phyloP scores from a whole-genome alignment of 2,329 filamentous ascomycete genomes.

The Huntiella moniliformis region DNA sequence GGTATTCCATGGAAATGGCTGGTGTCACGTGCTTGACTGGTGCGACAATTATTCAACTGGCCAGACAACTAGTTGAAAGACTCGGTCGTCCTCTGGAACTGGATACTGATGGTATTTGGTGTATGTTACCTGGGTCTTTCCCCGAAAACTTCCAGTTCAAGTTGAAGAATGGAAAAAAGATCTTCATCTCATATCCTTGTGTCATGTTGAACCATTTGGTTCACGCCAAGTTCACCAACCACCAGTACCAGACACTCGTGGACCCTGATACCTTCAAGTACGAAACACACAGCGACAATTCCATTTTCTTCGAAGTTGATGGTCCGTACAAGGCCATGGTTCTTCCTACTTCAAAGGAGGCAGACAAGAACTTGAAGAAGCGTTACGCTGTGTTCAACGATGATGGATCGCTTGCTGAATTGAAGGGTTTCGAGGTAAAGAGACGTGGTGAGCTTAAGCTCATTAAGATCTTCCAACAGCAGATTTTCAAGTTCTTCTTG shows the following conservation, averaged over 20 bases:
- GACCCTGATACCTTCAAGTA: slow-evolving; percentile 72
- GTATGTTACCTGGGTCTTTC: slow-evolving; percentile 89
- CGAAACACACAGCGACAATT: slow-evolving; percentile 94
- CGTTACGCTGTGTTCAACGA: slow-evolving; percentile 98
- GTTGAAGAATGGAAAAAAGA: slow-evolving; percentile 86
- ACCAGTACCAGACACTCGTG: slow-evolving; percentile 83
- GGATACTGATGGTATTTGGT: slow-evolving; percentile 99
- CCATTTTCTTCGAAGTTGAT: slow-evolving; percentile 98
- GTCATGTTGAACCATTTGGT: slow-evolving; percentile 98
- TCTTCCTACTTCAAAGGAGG: slow-evolving; percentile 89
- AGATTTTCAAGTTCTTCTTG: slow-evolving; percentile 98
- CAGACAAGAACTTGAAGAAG: slow-evolving; percentile 99
- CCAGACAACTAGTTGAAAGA: slow-evolving; percentile 77
- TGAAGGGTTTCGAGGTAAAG: slow-evolving; percentile 97
- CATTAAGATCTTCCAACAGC: slow-evolving; percentile 98
- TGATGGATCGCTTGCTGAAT: slow-evolving; percentile 80
- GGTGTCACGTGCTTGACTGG: slow-evolving; percentile 95
- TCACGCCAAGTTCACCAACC: slow-evolving; percentile 84
- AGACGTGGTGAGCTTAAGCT: slow-evolving; percentile 93
- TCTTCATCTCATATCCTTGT: slow-evolving; percentile 92
- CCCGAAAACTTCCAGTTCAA: slow-evolving; percentile 94
- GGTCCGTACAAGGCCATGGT: slow-evolving; percentile 97
- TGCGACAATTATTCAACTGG: slow-evolving; percentile 92
- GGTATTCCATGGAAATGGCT: slow-evolving; percentile 99
- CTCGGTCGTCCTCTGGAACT: slow-evolving; percentile 84